Evolutionary conservation across 2,329 filamentous ascomycete genomes (phyloP), one percentile per base, ranked within the genome.

Genomic region (Colletotrichum shisoi): DNA sequence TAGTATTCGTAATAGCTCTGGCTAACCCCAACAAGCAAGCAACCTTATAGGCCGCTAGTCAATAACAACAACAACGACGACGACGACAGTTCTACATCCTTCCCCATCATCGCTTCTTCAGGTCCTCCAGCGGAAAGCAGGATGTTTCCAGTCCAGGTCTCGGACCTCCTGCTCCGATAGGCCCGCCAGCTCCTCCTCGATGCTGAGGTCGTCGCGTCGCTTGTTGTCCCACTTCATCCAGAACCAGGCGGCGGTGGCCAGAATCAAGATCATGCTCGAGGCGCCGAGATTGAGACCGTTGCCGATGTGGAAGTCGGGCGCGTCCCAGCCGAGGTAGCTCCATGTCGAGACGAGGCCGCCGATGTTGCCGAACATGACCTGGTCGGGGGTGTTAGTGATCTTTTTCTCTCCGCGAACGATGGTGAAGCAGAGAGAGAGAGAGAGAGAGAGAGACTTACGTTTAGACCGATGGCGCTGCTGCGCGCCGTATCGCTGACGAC

Each of bases 401-500:
- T 2, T 3, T 3, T 9, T 37, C 4, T 1, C 17, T 45, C 15
- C 27, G 15, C 19, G 3, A 1, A 19, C 2, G 2, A 4, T 3
- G 15, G 3, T 9, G 19, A 5, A 19, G 1, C 27, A 24, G 17
- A 2, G 49, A 39, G 4, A 6, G 13, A n/a, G n/a, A 62, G 24
- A 24, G 17, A 3, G 49, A 39, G 7, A 6, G 13, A 5, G 13
- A n/a, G 24, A 62, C 68, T 57, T 19, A 70, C 76, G 54, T 87
- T 87, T 0, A 84, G 85, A 12, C 86, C 89, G 51, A 92, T 90
- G 3, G 88, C 88, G 0, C 87, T 84, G 11, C 86, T 87, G 15
- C 89, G 83, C 0, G 90, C 87, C 0, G 90, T 91, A 71, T 92
- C 90, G 4, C 87, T 88, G 8, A 91, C 84, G 0, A 92, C 89